Evolutionary conservation across 257 asterid species (phyloP), one percentile per base, ranked within the genome.

Genomic region (Marsdenia floribunda): DNA sequence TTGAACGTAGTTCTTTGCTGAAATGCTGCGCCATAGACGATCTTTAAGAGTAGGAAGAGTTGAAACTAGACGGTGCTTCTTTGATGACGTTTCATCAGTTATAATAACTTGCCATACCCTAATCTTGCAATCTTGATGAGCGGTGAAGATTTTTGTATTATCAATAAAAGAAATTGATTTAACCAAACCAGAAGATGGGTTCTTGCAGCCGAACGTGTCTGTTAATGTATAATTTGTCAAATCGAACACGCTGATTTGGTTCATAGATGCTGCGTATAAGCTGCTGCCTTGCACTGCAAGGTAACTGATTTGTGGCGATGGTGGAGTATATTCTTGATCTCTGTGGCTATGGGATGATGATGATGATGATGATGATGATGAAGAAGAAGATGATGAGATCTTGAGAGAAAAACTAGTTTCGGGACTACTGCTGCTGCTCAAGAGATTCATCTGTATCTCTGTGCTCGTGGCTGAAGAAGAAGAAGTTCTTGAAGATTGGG

Each of bases 91-190:
- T 1, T 7, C 52, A 7, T 47, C 13, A 5, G 49, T 14, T 29
- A 78, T 71, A 6, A 76, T 19, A 14, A 74, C 73, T 44, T 76
- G 22, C 89, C 85, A 85, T 21, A 84, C 87, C 82, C 83, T 79
- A 68, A 87, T 85, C 83, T 80, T 85, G 84, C 86, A 84, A 52
- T 89, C 94, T 38, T 85, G 91, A 73, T 89, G 94, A 58, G 90
- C 90, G 0, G 90, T 89, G 87, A 85, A 80, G 82, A 87, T 76
- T 46, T 74, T 79, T 1, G 8, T 5, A 11, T 44, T 1, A 12
- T 68, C 71, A 7, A 76, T 4, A 74, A 90, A 90, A 0, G 87
- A 82, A 21, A 90, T 84, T 40, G 87, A 88, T 81, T 90, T 90
- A 59, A 80, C 87, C 55, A 83, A 66, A 4, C 92, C 92, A 35